Percentiles rank a stretch among this genome's conserved stretches.
Evolutionary conservation across 2,329 filamentous ascomycete species (phyloP).

Genomic region (Anisogramma anomala): DNA sequence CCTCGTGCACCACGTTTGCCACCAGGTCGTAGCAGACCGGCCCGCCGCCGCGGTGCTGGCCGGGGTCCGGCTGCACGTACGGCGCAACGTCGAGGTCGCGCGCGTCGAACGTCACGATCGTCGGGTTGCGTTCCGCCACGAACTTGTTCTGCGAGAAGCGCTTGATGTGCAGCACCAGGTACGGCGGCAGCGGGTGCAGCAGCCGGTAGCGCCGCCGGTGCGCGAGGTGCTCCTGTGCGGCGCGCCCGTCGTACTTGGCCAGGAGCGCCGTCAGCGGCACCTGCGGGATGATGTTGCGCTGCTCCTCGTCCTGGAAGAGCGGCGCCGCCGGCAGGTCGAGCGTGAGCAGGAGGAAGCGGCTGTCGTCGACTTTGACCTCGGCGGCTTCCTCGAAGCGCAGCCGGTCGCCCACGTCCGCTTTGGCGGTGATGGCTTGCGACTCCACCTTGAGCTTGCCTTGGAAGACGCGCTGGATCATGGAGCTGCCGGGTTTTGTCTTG

Average conservation of each 20-base stretch:
- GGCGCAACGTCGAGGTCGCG: slow-evolving; percentile 73
- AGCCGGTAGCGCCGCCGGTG: slow-evolving; percentile 83
- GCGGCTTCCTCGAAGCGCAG: slow-evolving; percentile 88
- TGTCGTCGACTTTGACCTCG: slow-evolving; percentile 62
- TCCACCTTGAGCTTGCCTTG: slow-evolving; percentile 88
- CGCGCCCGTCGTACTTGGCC: slow-evolving; percentile 83
- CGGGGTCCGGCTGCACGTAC: slow-evolving; percentile 80
- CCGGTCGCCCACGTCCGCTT: slow-evolving; percentile 75
- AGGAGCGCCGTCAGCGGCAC: slow-evolving; percentile 74
- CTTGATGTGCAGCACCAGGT: slow-evolving; percentile 89
- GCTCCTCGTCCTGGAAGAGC: slow-evolving; percentile 88
- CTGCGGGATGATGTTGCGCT: slow-evolving; percentile 93
- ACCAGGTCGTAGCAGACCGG: slow-evolving; percentile 93
- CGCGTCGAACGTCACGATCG: slow-evolving; percentile 92
- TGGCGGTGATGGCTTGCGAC: slow-evolving; percentile 85
- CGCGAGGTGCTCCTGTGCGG: slow-evolving; percentile 77
- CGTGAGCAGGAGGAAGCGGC: slow-evolving; percentile 81
- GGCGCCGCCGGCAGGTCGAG: slow-evolving; percentile 85
- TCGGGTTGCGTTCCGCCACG: slow-evolving; percentile 88
- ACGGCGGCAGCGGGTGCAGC: slow-evolving; percentile 81
- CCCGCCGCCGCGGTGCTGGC: slow-evolving; percentile 57
- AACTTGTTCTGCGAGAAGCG: slow-evolving; percentile 97
- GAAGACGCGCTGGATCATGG: slow-evolving; percentile 84
- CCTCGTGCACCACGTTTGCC: slow-evolving; percentile 86
- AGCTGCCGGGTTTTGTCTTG: slow-evolving; percentile 71